Conservation (phyloP, 1,139 yeast genomes). For the Pichia sp. region DNA sequence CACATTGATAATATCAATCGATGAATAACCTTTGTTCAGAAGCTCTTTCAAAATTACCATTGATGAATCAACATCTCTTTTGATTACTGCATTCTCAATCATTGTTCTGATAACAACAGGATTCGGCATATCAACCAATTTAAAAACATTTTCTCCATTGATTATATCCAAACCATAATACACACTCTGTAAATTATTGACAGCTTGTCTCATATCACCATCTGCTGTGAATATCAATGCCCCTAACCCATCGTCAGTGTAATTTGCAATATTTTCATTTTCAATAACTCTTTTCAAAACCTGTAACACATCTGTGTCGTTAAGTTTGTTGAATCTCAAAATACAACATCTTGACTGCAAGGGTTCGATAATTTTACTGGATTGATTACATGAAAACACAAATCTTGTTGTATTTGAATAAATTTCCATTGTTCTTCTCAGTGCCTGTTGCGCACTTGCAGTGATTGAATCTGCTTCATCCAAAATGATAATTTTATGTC, state of each 20-base stretch:
- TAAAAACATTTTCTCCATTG: slow-evolving; percentile 84
- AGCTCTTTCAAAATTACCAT: slow-evolving; percentile 56
- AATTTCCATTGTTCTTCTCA: slow-evolving; percentile 94
- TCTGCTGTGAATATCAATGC: slow-evolving; percentile 96
- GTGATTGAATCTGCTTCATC: slow-evolving; percentile 99
- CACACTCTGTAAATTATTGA: slow-evolving; percentile 88
- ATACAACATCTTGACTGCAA: slow-evolving; percentile 96
- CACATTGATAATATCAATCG: slow-evolving; percentile 79
- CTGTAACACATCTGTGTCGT: slow-evolving; percentile 77
- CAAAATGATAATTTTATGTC: slow-evolving; percentile 81
- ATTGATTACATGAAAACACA: slow-evolving; percentile 95
- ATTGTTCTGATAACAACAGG: slow-evolving; percentile 79
- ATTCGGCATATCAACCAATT: slow-evolving; percentile 94
- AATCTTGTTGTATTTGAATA: slow-evolving; percentile 91
- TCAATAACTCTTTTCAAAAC: slow-evolving; percentile 67
- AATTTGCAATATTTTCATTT: slow-evolving; percentile 40
- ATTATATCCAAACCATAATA: slow-evolving; percentile 91
- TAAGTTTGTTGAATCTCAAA: slow-evolving; percentile 69
- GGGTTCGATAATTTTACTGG: slow-evolving; percentile 92
- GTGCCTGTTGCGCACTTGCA: slow-evolving; percentile 96
- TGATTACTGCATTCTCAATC: slow-evolving; percentile 42
- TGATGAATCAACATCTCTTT: slow-evolving; percentile 42
- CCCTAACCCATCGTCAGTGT: slow-evolving; percentile 83
- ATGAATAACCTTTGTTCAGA: slow-evolving; percentile 90
- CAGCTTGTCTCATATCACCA: slow-evolving; percentile 98